Base-by-base conservation (phyloP, 179 eudicot species). In the Silene coronaria region DNA sequence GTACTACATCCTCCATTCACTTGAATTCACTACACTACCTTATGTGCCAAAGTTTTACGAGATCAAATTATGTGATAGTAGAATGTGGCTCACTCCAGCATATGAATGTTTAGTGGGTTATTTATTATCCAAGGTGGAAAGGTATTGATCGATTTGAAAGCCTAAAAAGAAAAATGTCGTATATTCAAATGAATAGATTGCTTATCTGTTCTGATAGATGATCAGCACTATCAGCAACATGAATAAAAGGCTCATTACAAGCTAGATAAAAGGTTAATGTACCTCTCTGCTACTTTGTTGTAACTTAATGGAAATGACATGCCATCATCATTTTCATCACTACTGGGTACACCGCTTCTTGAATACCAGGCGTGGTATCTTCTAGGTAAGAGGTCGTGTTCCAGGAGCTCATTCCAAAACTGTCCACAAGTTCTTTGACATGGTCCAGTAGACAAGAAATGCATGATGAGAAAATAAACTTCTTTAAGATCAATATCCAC, bases 351-450 rank as follows among this genome's bases (percentile, higher is more conserved):
- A 78, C 98, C 93, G 74, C 86, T 83, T 74, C 97, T 87, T 55
- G 98, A 93, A 83, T 90, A 93, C 98, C 98, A 93, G 27, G 98
- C 89, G 82, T 93, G 98, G 78, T 87, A 93, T 80, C 98, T 85
- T 89, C 98, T 87, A 70, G 98, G 97, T 75, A 93, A 81, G 75
- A 93, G 97, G 73, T 93, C 86, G 79, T 93, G 96, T 80, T 93
- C 96, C 80, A 93, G 90, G 81, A 93, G 97, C 84, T 93, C 98
- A 87, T 93, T 93, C 98, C 98, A 93, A 64, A 93, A 87, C 82
- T 93, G 98, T 76, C 97, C 98, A 85, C 83, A 91, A 70, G 98
- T 90, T 79, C 97, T 84, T 78, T 90, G 96, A 80, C 98, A 93
- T 30, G 98, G 98, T 74, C 98, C 98, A 76, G 86, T 82, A 66